Base-by-base conservation (phyloP, 495 filamentous ascomycete genomes). In the Daldinia childiae region DNA sequence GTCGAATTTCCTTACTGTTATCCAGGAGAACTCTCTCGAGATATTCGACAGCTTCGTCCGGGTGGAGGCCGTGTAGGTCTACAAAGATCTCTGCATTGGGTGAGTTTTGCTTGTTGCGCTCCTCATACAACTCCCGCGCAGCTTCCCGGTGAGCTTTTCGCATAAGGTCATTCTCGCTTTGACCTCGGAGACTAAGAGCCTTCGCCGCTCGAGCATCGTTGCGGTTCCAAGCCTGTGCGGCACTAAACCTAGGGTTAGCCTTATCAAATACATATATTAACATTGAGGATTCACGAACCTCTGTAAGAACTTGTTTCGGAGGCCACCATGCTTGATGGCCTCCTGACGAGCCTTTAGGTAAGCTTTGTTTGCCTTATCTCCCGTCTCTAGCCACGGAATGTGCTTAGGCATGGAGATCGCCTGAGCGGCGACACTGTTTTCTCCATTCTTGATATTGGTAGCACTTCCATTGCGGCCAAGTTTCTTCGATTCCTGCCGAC, bases 151-250 rank as follows among this genome's bases (percentile, higher is more conserved):
- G 96, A 29, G 93, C 94, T 83, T 96, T 96, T 69, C 94, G 89
- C 96, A 99, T 99, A 2, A 94, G 88, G 64, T 96, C 91, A 71
- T 99, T 99, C 82, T 98, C 96, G 50, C 90, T 93, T 78, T 98
- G 96, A 27, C 96, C 96, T 14, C 97, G 91, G 52, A 98, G 87
- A 67, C 92, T 95, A 56, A 98, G 84, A 41, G 95, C 95, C 81
- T 98, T 98, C 30, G 96, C 96, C 15, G 95, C 94, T 69, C 96
- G 90, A 24, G 96, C 94, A 78, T 99, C 96, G 75, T 96, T 98
- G 56, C 96, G 92, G 77, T 98, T 97, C 96, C 96, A 99, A n/a
- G 96, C 96, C 84, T 97, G 94, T n/a, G 95, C 95, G 58, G 96
- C 96, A 76, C 94, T 97, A 60, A 30, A 38, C 26, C 43, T 15